These are phyloP conservation scores for Candida qinlingensis DNA, from an alignment of 805 yeast genomes.

Conservation along the genomic window DNA sequence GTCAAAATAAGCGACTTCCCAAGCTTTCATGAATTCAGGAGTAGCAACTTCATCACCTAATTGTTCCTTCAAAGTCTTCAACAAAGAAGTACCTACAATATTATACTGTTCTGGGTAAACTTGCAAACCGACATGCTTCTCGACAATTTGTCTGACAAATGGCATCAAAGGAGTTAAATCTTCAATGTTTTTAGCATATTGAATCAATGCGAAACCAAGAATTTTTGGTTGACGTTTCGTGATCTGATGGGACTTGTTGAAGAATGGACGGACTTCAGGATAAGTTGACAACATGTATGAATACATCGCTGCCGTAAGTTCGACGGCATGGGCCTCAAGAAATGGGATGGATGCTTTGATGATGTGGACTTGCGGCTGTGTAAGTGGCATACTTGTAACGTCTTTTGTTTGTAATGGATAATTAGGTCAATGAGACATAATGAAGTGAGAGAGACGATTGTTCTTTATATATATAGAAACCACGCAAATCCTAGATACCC, in stretches of 20 bases:
- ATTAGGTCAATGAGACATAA: neutral
- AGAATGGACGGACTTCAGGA: slow-evolving; percentile 53
- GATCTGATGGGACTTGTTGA: slow-evolving; percentile 55
- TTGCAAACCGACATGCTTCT: slow-evolving; percentile 62
- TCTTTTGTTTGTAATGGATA: no score
- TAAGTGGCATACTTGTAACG: slow-evolving; percentile 18
- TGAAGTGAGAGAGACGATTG: neutral
- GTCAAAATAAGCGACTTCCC: slow-evolving; percentile 60
- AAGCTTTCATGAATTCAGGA: slow-evolving; percentile 51
- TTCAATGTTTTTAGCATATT: slow-evolving; percentile 60
- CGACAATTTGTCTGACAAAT: slow-evolving; percentile 54
- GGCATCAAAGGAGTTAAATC: slow-evolving; percentile 46
- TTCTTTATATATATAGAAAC: neutral
- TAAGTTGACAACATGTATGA: slow-evolving; percentile 45
- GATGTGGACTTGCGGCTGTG: slow-evolving; percentile 29
- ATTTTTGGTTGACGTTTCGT: slow-evolving; percentile 56
- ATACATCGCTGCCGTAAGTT: slow-evolving; percentile 51
- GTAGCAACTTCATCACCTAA: slow-evolving; percentile 55
- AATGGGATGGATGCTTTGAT: slow-evolving; percentile 50
- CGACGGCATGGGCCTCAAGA: slow-evolving; percentile 49
- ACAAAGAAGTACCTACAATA: slow-evolving; percentile 54
- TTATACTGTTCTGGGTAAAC: slow-evolving; percentile 61
- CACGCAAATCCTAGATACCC: no score
- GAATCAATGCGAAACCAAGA: slow-evolving; percentile 54
- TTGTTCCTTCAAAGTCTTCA: slow-evolving; percentile 47